Base-by-base conservation (phyloP, 164 flowering plant species). In the Tinospora cordifolia region DNA sequence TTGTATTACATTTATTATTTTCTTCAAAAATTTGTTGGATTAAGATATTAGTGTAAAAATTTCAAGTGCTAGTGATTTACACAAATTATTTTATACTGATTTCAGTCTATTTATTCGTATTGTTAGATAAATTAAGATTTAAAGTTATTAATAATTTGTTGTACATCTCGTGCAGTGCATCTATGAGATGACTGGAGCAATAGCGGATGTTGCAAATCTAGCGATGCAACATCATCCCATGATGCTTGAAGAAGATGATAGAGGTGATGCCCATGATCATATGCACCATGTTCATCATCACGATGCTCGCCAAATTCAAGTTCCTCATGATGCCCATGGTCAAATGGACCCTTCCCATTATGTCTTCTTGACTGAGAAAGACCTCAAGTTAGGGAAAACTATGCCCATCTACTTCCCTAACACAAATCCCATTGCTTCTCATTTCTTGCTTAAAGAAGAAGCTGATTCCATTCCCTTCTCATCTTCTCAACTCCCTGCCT, bases 401-500 rank as follows among this genome's bases (percentile, higher is more conserved):
- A 39, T 39, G 49, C 49, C 68, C 27, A 41, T 65, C 25, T 40
- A 39, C 68, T 65, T 65, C 68, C 68, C 68, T n/a, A 11, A n/a
- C 24, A n/a, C n/a, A n/a, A 39, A 8, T 6, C 19, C 68, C 6
- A 14, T 51, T 38, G n/a, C 68, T 19, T 38, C 68, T 6, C 68
- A 47, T 30, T 63, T 63, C 36, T 21, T 63, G 8, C 66, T 41
- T 10, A 22, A 34, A 34, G 2, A 63, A 63, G n/a, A 27, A 22
- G 70, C 70, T 27, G 70, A 68, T 15, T 27, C 70, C 39, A 51
- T 68, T 3, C 70, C 70, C 7, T 68, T 68, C 44, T 17, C 70
- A 27, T 26, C 41, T 1, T 27, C 34, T 9, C n/a, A 51, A 26
- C 60, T 68, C 8, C 44, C 62, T 34, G 38, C 49, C 24, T 22